Base-by-base conservation (phyloP, 2,329 filamentous ascomycete genomes). In the Coleophoma eucalyptorum region DNA sequence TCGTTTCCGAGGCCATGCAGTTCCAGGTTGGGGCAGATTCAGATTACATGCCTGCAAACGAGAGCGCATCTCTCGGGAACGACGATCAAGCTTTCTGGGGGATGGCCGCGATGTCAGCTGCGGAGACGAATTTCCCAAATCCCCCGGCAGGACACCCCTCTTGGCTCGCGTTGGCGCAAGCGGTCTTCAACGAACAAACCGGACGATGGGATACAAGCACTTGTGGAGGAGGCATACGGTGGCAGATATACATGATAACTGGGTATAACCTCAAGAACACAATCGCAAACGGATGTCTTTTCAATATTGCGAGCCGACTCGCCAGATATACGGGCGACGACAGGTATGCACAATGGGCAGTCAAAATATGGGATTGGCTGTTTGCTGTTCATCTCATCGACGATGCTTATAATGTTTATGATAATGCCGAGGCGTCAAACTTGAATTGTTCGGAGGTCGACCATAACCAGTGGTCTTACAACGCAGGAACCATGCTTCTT, bases 211-310 rank as follows among this genome's bases (percentile, higher is more conserved):
- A 91, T 54, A 75, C 68, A 0, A 66, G 73, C 0, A 70, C 79
- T 49, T 94, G 89, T 59, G 75, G 74, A 15, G 89, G 89, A 35
- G 89, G 89, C 3, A 66, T 93, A 49, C 80, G 87, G 53, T 92
- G 88, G 88, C 90, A 95, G 69, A 90, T 95, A 44, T 91, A 86
- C 64, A 75, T 79, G 2, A 90, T 87, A 73, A 92, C 93, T 64
- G 80, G 78, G 35, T 94, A 84, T 68, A 77, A 86, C 60, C 89
- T 91, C 75, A 92, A 83, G 62, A 83, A 83, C 53, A 77, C 78
- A 5, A 81, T 83, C 53, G 80, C 79, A 0, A 78, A 81, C 55
- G 79, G 77, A 3, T 79, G 77, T 52, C 80, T 82, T 65, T 83
- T 83, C 64, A 77, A 80, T 44, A 67, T 83, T 13, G 79, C 76